A percentile compares a stretch with the other conserved stretches of the same genome.
Evolutionary conservation across 116 monocot genomes (phyloP).

Genomic region (Phalaenopsis hybrid): DNA sequence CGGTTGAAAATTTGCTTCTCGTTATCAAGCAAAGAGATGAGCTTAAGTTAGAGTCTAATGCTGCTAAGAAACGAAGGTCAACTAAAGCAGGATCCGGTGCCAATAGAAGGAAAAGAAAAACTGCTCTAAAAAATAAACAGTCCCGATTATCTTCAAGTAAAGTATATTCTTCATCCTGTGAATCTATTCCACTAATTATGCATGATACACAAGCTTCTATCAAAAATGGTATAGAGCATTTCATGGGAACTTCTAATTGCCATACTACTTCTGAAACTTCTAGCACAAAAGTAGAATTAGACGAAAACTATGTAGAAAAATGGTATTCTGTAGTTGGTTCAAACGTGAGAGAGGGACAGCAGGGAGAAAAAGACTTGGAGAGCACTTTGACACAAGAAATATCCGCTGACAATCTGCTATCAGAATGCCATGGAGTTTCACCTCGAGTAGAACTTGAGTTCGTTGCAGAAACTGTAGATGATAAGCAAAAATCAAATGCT

Average conservation of each 20-base stretch:
- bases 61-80: constrained; percentile 13
- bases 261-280: neutral
- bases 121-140: constrained; percentile 4
- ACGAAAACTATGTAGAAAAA: constrained; percentile 6
- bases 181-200: constrained; percentile 1
- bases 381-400: constrained; percentile 70
- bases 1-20: constrained; percentile 22
- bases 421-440: constrained; percentile 38
- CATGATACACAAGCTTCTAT: constrained; percentile 5
- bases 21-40: constrained; percentile 24
- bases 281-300: neutral
- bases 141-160: constrained; percentile 16
- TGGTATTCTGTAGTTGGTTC: neutral
- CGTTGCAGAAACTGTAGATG: constrained; percentile 22
- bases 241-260: constrained; percentile 4
- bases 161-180: constrained; percentile 7
- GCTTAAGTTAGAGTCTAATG: constrained; percentile 9
- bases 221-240: neutral
- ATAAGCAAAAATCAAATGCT: constrained; percentile 21
- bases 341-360: constrained; percentile 20
- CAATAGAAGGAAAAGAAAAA: constrained; percentile 10
- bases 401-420: constrained; percentile 28
- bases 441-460: constrained; percentile 22
- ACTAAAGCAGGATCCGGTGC: constrained; percentile 18
- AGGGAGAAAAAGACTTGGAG: constrained; percentile 57